Conservation (phyloP, 257 asterid species). For the Nicotiana benthamiana region DNA sequence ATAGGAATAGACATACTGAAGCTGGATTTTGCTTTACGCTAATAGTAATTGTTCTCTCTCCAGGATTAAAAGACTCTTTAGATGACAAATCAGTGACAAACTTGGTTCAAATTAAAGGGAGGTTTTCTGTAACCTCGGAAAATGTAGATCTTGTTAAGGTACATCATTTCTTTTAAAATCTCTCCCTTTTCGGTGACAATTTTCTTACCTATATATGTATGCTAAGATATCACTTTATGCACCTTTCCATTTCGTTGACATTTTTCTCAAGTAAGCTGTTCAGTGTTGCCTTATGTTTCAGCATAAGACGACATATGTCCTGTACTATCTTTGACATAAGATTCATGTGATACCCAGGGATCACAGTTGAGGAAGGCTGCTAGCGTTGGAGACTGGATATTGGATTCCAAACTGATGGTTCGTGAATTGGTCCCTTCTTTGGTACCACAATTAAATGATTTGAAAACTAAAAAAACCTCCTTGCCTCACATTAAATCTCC, state of each 20-base stretch:
- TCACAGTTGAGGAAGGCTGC: conserved; percentile 89
- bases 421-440: conserved; percentile 23
- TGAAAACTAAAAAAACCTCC: neutral
- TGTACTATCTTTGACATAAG: conserved; percentile 18
- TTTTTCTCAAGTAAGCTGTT: conserved; percentile 54
- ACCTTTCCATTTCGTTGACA: conserved; percentile 57
- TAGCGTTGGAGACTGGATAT: conserved; percentile 88
- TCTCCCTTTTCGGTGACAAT: conserved; percentile 3
- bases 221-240: conserved; percentile 61
- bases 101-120: conserved; percentile 96
- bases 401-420: conserved; percentile 72
- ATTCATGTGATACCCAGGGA: conserved; percentile 49
- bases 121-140: conserved; percentile 98
- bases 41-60: neutral
- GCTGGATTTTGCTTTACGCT: conserved; percentile 3
- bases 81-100: conserved; percentile 80
- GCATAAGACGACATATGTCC: conserved; percentile 12
- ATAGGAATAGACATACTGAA: neutral
- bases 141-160: conserved; percentile 97
- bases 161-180: conserved; percentile 5
- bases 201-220: conserved; percentile 33
- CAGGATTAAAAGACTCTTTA: conserved; percentile 71
- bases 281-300: conserved; percentile 13
- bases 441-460: neutral
- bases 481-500: neutral